Conservation (phyloP, 202 grass and related monocot species). For the Carex sylvatica region DNA sequence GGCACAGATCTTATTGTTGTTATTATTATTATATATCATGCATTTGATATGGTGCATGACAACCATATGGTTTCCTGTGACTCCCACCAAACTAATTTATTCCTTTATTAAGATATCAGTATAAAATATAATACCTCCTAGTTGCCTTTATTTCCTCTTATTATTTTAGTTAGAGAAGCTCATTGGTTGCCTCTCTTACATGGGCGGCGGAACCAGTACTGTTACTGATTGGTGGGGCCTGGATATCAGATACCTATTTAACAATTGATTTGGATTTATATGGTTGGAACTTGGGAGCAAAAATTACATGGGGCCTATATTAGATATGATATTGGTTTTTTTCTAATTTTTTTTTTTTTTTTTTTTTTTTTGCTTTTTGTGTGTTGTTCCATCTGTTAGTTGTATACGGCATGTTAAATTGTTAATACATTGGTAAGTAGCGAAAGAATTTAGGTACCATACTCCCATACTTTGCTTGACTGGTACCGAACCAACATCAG, state of each 20-base stretch:
- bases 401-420: background rate
- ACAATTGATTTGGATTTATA: slow-evolving; percentile 12
- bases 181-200: slow-evolving; percentile 8
- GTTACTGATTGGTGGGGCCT: slow-evolving; percentile 25
- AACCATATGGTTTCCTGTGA: slow-evolving; percentile 23
- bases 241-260: slow-evolving; percentile 3
- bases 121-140: background rate
- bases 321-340: slow-evolving; percentile 8
- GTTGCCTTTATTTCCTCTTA: background rate
- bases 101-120: background rate
- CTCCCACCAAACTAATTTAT: slow-evolving; percentile 25
- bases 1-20: background rate
- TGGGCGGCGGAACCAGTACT: slow-evolving; percentile 20
- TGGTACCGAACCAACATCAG: background rate
- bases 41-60: slow-evolving; percentile 16
- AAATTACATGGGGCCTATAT: background rate
- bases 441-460: background rate
- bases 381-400: background rate
- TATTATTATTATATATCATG: background rate
- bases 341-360: background rate
- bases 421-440: background rate
- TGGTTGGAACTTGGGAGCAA: slow-evolving; percentile 23
- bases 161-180: background rate
- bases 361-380: background rate
- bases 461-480: background rate